phyloP scores from a whole-genome alignment of 345 rosid genomes.

The Schrenkiella parvula region DNA sequence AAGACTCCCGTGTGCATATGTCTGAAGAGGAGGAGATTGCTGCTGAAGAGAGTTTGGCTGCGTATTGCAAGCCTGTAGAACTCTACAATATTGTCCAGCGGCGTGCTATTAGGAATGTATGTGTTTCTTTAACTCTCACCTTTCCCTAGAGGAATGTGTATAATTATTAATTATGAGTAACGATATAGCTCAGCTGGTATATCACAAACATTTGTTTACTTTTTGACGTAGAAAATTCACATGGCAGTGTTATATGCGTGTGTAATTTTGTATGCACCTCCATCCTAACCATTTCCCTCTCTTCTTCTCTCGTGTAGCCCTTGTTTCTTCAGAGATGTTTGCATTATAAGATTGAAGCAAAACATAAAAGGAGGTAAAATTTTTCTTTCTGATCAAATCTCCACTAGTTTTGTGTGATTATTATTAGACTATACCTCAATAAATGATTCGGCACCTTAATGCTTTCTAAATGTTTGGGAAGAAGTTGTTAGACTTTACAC shows the following conservation, averaged over 20 bases:
- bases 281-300: neutral
- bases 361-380: conserved; percentile 65
- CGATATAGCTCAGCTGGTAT: neutral
- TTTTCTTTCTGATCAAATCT: neutral
- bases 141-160: neutral
- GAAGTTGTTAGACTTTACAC: neutral
- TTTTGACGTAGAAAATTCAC: neutral
- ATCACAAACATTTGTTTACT: neutral
- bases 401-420: neutral
- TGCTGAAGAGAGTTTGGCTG: conserved; percentile 79
- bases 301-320: conserved; percentile 47
- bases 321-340: conserved; percentile 82
- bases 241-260: neutral
- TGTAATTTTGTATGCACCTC: conserved; percentile 2
- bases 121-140: neutral
- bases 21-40: conserved; percentile 85
- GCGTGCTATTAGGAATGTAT: conserved; percentile 73
- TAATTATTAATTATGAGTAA: neutral
- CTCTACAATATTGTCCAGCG: conserved; percentile 94
- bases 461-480: neutral
- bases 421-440: neutral
- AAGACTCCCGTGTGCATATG: conserved; percentile 67
- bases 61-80: conserved; percentile 97
- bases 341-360: conserved; percentile 81
- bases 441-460: neutral